phyloP scores from a whole-genome alignment of 257 asterid genomes.

The Nicotiana benthamiana region DNA sequence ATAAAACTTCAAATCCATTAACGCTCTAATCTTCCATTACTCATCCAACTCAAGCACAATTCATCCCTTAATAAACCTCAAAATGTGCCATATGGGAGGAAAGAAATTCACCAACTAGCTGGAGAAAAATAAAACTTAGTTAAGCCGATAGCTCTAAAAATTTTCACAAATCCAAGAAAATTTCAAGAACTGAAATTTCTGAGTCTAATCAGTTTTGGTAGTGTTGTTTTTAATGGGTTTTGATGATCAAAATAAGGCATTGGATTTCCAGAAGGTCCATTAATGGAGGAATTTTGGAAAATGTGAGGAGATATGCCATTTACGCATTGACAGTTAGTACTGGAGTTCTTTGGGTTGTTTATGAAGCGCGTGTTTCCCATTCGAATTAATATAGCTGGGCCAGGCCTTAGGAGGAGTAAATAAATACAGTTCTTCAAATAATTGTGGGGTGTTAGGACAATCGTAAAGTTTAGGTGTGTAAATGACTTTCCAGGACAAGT shows the following conservation, averaged over 20 bases:
- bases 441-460: too few relatives aligned
- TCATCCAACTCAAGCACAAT: slow-evolving; percentile 20
- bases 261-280: slow-evolving; percentile 87
- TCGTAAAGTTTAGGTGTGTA: too few relatives aligned
- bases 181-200: slow-evolving; percentile 35
- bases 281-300: slow-evolving; percentile 97
- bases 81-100: neutral
- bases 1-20: slow-evolving; percentile 29
- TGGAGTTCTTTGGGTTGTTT: slow-evolving; percentile 51
- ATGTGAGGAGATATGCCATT: slow-evolving; percentile 84
- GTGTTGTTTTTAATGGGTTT: slow-evolving; percentile 54
- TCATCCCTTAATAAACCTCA: slow-evolving; percentile 9
- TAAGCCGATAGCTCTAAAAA: neutral
- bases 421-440: too few relatives aligned
- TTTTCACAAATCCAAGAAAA: neutral
- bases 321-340: slow-evolving; percentile 85
- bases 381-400: too few relatives aligned
- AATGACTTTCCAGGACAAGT: too few relatives aligned
- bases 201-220: slow-evolving; percentile 42
- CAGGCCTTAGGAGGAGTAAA: too few relatives aligned
- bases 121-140: neutral
- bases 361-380: slow-evolving; percentile 15
- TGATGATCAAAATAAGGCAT: slow-evolving; percentile 52
- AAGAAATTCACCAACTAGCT: neutral
- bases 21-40: slow-evolving; percentile 18